phyloP scores from a whole-genome alignment of 345 rosid genomes.

The Linum usitatissimum region DNA sequence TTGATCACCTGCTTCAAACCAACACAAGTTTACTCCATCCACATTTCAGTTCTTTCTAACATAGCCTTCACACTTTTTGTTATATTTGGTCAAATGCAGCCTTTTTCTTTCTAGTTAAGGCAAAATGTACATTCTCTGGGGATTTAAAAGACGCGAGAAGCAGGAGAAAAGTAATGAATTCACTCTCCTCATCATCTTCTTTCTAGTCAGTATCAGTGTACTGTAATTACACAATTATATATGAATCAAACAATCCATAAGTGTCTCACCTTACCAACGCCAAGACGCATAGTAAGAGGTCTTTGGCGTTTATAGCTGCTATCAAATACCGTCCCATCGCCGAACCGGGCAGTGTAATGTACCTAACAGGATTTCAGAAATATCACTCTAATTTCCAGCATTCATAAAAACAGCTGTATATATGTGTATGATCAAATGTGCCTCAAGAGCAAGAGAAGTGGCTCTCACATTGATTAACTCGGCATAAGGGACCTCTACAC shows the following conservation, averaged over 20 bases:
- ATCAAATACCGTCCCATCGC: slow-evolving; percentile 77
- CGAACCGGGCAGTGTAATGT: slow-evolving; percentile 88
- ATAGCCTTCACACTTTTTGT: neutral
- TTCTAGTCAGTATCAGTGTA: too few species aligned
- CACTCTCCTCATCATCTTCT: too few species aligned
- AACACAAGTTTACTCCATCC: neutral
- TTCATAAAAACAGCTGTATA: too few species aligned
- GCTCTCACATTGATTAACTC: slow-evolving; percentile 70
- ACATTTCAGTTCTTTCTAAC: neutral
- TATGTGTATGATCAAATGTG: too few species aligned
- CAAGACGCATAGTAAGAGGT: slow-evolving; percentile 92
- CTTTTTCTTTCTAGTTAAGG: neutral
- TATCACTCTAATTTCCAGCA: neutral
- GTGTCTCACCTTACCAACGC: slow-evolving; percentile 67
- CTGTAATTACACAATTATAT: too few species aligned
- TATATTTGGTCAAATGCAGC: neutral
- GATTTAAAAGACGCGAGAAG: too few species aligned
- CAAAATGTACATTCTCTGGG: neutral
- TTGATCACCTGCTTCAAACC: slow-evolving; percentile 47
- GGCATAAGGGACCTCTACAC: slow-evolving; percentile 60
- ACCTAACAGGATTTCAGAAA: slow-evolving; percentile 23
- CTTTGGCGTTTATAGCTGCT: slow-evolving; percentile 90
- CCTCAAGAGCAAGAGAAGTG: neutral
- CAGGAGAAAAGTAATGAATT: too few species aligned
- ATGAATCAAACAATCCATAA: neutral